Evolutionary conservation across 2,329 filamentous ascomycete genomes (phyloP).

Genomic region (Chrysoporthe puriensis): DNA sequence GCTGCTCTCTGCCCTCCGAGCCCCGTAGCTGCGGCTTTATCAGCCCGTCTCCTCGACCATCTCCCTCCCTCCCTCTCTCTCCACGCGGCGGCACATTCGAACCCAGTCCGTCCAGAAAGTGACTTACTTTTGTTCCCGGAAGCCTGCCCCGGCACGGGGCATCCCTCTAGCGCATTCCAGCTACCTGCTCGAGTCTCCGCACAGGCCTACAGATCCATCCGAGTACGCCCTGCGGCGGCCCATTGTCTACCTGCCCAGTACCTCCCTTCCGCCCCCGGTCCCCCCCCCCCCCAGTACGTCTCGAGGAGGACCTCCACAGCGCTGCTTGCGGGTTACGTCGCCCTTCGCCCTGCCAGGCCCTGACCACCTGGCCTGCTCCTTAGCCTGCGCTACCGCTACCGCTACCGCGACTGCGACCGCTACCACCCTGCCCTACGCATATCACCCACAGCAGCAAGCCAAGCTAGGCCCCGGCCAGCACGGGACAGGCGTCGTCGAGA

Average conservation of each 20-base stretch:
- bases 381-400: not conserved
- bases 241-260: not conserved
- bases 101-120: not conserved
- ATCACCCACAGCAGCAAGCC: not conserved
- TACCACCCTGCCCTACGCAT: not conserved
- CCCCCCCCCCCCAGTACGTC: not conserved
- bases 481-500: not conserved
- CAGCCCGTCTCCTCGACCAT: not conserved
- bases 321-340: not conserved
- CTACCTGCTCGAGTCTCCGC: not conserved
- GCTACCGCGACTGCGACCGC: not conserved
- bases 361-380: not conserved
- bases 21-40: not conserved
- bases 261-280: not conserved
- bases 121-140: constrained; percentile 8
- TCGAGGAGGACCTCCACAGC: not conserved
- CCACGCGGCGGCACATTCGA: no score
- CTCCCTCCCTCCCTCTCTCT: no score
- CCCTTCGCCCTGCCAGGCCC: not conserved
- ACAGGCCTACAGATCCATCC: not conserved
- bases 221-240: not conserved
- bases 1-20: no score
- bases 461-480: not conserved
- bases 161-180: not conserved
- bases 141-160: constrained; percentile 13